Evolutionary conservation across 176 grass and related monocot genomes (phyloP).

Genomic region (Oryza glumipatula): DNA sequence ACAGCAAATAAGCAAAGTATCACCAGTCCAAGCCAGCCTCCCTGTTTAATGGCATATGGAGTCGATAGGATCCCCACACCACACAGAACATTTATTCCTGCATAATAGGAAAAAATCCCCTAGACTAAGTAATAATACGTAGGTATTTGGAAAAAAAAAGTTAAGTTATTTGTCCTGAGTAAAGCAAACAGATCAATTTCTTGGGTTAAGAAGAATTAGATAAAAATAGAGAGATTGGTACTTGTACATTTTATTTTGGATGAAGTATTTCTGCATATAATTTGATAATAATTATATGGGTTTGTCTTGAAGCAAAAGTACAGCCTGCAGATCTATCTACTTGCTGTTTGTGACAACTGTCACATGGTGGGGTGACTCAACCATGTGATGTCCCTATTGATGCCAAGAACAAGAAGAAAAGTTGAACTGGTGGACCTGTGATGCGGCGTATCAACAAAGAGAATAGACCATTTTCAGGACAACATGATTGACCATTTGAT

Average conservation of each 20-base stretch:
- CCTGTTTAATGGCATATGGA: slow-evolving; percentile 83
- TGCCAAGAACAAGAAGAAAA: slow-evolving; percentile 33
- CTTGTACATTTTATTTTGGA: neutral
- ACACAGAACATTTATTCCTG: slow-evolving; percentile 90
- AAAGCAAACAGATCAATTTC: neutral
- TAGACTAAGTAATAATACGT: neutral
- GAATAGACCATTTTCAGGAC: neutral
- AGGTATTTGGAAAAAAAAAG: neutral
- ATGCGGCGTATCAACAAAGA: slow-evolving; percentile 42
- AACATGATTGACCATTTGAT: slow-evolving; percentile 20
- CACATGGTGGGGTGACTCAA: slow-evolving; percentile 42
- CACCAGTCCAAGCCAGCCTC: slow-evolving; percentile 71
- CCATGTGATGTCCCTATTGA: slow-evolving; percentile 34
- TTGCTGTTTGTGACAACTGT: neutral
- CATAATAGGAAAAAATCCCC: neutral
- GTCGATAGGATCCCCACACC: slow-evolving; percentile 93
- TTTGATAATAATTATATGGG: neutral
- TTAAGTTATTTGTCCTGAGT: neutral
- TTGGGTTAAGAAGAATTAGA: neutral
- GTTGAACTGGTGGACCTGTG: slow-evolving; percentile 27
- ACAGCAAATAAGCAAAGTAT: slow-evolving; percentile 70
- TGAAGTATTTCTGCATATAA: neutral
- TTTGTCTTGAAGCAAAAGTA: slow-evolving; percentile 25
- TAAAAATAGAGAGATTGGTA: neutral
- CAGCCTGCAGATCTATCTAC: slow-evolving; percentile 37